phyloP scores from a whole-genome alignment of 2,329 filamentous ascomycete genomes.

The Spiromastix sp. region DNA sequence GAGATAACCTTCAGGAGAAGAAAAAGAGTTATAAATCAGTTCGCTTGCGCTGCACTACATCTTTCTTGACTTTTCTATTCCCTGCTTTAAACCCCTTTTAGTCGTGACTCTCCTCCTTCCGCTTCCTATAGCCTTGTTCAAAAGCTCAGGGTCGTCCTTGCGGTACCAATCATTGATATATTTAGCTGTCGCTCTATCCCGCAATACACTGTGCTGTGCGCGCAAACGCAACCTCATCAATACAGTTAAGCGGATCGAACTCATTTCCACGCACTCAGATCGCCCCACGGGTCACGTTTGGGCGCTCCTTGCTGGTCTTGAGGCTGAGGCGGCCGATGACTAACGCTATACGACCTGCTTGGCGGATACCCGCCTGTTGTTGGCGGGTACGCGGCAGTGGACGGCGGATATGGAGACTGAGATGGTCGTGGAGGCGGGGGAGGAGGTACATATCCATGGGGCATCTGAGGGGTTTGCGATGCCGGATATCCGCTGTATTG shows the following conservation, averaged over 20 bases:
- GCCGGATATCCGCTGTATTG: conserved; percentile 12
- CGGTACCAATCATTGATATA: not conserved
- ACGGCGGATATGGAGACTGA: conserved; percentile 31
- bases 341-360: conserved; percentile 30
- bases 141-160: too few species aligned
- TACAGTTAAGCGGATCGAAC: not conserved
- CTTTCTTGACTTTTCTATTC: not conserved
- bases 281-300: conserved; percentile 56
- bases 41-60: too few species aligned
- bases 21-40: not conserved
- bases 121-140: not conserved
- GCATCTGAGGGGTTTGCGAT: conserved; percentile 38
- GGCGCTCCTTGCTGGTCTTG: conserved; percentile 22
- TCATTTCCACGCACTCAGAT: conserved; percentile 59
- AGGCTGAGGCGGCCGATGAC: conserved; percentile 29
- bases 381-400: conserved; percentile 42
- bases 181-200: not conserved
- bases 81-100: not conserved
- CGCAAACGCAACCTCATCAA: not conserved
- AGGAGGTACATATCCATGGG: conserved; percentile 56
- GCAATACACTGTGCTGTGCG: too few species aligned
- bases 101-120: not conserved
- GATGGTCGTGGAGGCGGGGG: conserved; percentile 57
- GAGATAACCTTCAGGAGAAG: not conserved
- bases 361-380: conserved; percentile 33